Percentiles rank a stretch among this genome's conserved stretches.
These are phyloP conservation scores for Amanita pseudoporphyria DNA, from an alignment of 768 basidiomycete species.

Conservation along the genomic window DNA sequence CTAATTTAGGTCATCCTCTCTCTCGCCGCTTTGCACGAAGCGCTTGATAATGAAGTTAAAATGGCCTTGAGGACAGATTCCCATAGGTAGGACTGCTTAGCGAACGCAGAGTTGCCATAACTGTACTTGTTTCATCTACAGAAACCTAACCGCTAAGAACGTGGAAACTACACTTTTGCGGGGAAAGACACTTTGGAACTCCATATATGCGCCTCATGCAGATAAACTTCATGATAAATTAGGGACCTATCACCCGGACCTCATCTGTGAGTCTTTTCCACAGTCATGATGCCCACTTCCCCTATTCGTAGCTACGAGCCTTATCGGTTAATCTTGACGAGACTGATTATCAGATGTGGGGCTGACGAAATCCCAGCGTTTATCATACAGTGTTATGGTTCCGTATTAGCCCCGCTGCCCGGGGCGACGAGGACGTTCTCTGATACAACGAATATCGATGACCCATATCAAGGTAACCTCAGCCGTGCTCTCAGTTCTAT, in stretches of 20 bases:
- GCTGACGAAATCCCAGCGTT: slow-evolving; percentile 41
- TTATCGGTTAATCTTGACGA: slow-evolving; percentile 20
- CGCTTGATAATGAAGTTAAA: slow-evolving; percentile 77
- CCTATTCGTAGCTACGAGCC: slow-evolving; percentile 17
- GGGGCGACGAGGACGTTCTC: slow-evolving; percentile 36
- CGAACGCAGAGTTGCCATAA: slow-evolving; percentile 2
- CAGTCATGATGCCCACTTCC: neutral
- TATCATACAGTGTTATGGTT: slow-evolving; percentile 81
- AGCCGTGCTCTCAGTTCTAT: slow-evolving; percentile 79
- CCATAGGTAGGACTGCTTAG: slow-evolving; percentile 43
- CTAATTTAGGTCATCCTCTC: slow-evolving; percentile 63
- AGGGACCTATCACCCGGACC: slow-evolving; percentile 84
- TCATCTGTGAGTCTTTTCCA: slow-evolving; percentile 63
- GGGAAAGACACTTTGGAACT: slow-evolving; percentile 70
- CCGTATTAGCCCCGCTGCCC: slow-evolving; percentile 67
- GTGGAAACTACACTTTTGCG: slow-evolving; percentile 61
- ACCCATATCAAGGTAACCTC: slow-evolving; percentile 71
- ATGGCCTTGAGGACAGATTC: slow-evolving; percentile 55
- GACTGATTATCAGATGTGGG: slow-evolving; percentile 22
- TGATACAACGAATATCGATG: slow-evolving; percentile 29
- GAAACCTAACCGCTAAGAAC: slow-evolving; percentile 50
- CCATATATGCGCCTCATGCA: slow-evolving; percentile 84
- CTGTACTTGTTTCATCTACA: slow-evolving; percentile 23
- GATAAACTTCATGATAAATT: slow-evolving; percentile 86
- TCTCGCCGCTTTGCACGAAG: slow-evolving; percentile 65